Evolutionary conservation across 192 early-diverging fungal species (phyloP).

Genomic region (Coemansia guatemalensis): DNA sequence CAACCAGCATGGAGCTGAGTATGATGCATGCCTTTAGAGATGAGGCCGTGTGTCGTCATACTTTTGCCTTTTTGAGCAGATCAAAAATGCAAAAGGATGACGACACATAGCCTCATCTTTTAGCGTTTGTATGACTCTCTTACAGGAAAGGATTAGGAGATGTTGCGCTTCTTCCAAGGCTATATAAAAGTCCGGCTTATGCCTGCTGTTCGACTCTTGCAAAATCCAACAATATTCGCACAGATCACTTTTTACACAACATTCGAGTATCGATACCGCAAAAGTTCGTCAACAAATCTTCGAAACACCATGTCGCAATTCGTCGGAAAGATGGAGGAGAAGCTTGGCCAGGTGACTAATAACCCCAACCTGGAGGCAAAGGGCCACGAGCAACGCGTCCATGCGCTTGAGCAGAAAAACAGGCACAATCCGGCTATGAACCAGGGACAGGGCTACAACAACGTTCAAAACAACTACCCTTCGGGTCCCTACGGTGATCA

Average conservation of each 20-base stretch:
- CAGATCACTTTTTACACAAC: background rate
- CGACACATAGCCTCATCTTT: background rate
- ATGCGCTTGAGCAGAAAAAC: background rate
- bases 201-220: background rate
- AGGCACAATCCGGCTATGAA: background rate
- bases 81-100: background rate
- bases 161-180: background rate
- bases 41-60: background rate
- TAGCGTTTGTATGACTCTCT: background rate
- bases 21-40: background rate
- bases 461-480: background rate
- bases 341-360: background rate
- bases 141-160: background rate
- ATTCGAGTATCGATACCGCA: background rate
- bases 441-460: background rate
- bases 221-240: background rate
- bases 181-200: background rate
- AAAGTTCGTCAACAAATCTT: background rate
- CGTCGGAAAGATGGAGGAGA: background rate
- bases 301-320: background rate
- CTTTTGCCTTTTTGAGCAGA: background rate
- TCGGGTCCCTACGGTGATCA: background rate
- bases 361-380: background rate
- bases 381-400: background rate
- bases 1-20: background rate